Base-by-base conservation (phyloP, 345 rosid genomes). In the Citrus medica region DNA sequence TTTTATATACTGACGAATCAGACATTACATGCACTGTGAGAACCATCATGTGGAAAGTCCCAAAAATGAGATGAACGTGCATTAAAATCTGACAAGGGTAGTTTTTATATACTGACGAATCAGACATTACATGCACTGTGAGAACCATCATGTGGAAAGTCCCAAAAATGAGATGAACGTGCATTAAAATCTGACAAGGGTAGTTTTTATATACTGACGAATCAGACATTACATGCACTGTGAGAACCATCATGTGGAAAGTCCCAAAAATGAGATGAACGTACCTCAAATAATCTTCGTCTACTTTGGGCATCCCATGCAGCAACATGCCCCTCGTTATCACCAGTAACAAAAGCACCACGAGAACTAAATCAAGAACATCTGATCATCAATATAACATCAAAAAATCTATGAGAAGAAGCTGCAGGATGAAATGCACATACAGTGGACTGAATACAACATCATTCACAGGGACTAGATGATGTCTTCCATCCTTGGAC, bases 341-440 rank as follows among this genome's bases (percentile, higher is more conserved):
- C 98, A 19, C 98, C 97, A 22, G 97, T 92, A 58, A 89, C 84
- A 82, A 95, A 90, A 79, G 87, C 73, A 76, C 91, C 93, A 69
- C 79, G 71, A 48, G 76, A 78, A 78, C 98, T 91, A 79, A 76
- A 81, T 56, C 10, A 74, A 79, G 79, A 83, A 46, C 55, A 76
- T 38, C 60, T 19, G 16, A 40, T 72, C 58, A 83, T 74, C 69
- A 83, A 51, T 75, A 51, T 22, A 27, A 79, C 73, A 65, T 78
- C 62, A 62, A 51, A 53, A 12, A 63, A 75, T 27, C 51, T 46
- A 77, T 33, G 28, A 72, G 38, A 76, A 9, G 3, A 73, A 86
- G 65, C 60, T 30, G 53, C 77, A 73, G 32, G 76, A 35, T 51
- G 42, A 75, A 78, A 22, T 77, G 37, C 48, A 87, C 93, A 66